phyloP scores from a whole-genome alignment of 306 rosid species.

The Hylodesmum podocarpum region DNA sequence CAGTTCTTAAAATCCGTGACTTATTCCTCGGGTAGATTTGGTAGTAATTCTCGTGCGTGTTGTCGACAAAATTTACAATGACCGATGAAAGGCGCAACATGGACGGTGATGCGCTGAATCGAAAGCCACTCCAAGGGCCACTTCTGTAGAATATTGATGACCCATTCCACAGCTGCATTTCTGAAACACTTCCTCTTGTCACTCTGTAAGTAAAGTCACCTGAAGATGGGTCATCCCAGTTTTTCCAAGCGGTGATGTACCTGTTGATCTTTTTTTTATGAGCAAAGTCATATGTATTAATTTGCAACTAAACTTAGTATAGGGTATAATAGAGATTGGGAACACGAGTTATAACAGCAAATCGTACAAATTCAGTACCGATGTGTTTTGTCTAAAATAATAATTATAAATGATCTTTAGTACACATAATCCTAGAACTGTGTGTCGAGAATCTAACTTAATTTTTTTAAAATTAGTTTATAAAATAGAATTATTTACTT shows the following conservation, averaged over 20 bases:
- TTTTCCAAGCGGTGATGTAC: conserved; percentile 38
- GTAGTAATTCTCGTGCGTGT: conserved; percentile 38
- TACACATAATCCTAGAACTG: too few species aligned
- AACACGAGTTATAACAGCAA: too few species aligned
- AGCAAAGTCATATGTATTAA: too few species aligned
- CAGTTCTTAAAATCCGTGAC: conserved; percentile 2
- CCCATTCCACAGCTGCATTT: conserved; percentile 36
- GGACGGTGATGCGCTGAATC: neutral
- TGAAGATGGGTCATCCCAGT: conserved; percentile 43
- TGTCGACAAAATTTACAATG: neutral
- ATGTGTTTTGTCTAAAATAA: too few species aligned
- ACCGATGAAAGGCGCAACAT: neutral
- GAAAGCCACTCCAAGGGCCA: neutral
- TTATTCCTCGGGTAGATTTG: neutral
- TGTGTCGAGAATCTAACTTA: too few species aligned
- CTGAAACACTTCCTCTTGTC: neutral
- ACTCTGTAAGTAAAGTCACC: conserved; percentile 33
- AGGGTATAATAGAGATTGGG: too few species aligned
- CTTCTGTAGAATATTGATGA: neutral
- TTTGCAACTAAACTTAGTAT: too few species aligned
- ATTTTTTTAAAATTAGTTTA: too few species aligned
- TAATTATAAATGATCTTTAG: too few species aligned
- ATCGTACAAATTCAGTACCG: too few species aligned
- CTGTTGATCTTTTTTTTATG: too few species aligned
- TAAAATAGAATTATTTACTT: too few species aligned